Percentiles rank a stretch among this genome's conserved stretches.
Conservation (phyloP, 306 rosid species). For the Arachis hypogaea region DNA sequence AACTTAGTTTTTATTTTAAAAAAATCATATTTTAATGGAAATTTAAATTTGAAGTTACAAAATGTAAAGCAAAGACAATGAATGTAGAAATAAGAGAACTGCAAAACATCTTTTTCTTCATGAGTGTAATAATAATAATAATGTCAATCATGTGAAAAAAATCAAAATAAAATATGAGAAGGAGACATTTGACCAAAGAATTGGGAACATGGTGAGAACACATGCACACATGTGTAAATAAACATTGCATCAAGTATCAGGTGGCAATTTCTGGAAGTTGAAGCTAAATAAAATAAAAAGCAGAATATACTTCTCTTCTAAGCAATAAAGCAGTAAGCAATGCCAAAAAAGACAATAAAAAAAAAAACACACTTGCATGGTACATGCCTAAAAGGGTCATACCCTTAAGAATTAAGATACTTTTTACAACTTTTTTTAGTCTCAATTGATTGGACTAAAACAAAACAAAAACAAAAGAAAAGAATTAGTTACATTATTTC, state of each 20-base stretch:
- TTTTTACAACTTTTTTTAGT: neutral
- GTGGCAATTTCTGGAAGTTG: constrained; percentile 16
- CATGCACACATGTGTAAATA: neutral
- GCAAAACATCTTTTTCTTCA: neutral
- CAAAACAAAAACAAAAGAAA: no score
- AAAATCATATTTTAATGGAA: no score
- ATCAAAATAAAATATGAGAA: neutral
- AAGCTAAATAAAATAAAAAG: neutral
- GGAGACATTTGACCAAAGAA: constrained; percentile 11
- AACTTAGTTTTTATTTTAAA: no score
- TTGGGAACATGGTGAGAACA: neutral
- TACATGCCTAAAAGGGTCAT: no score
- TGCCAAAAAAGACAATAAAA: neutral
- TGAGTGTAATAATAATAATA: neutral
- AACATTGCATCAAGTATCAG: neutral
- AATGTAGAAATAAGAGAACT: neutral
- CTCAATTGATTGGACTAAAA: neutral
- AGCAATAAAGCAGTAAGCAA: constrained; percentile 35
- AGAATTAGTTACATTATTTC: no score
- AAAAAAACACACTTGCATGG: no score
- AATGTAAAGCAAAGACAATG: neutral
- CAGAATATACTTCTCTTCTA: constrained; percentile 36
- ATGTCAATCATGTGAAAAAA: neutral
- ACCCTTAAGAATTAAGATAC: neutral
- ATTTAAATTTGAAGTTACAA: no score